phyloP scores from a whole-genome alignment of 768 basidiomycete genomes.

The Tylopilus plumbeoviolaceoides region DNA sequence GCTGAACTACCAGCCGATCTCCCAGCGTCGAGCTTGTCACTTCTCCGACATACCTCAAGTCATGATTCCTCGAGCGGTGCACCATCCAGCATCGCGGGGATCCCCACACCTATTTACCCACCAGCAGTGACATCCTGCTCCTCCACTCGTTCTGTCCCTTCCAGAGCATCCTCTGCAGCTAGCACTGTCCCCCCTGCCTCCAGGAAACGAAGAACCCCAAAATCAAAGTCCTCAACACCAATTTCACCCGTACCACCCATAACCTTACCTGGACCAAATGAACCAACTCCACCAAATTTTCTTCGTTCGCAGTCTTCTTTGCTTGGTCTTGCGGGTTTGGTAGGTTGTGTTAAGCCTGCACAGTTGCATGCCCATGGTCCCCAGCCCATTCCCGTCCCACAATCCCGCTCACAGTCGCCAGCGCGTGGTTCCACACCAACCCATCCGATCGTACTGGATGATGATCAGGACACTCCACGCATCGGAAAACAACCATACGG shows the following conservation, averaged over 20 bases:
- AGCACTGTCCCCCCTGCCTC: background rate
- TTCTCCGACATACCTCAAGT: slow-evolving; percentile 9
- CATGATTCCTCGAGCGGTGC: slow-evolving; percentile 34
- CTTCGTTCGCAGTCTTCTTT: slow-evolving; percentile 70
- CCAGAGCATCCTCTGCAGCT: slow-evolving; percentile 9
- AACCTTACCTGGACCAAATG: slow-evolving; percentile 55
- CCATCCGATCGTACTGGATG: slow-evolving; percentile 72
- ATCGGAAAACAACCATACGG: slow-evolving; percentile 8
- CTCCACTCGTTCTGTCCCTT: slow-evolving; percentile 7
- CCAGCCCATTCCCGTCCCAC: slow-evolving; percentile 20
- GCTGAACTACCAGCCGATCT: slow-evolving; percentile 83
- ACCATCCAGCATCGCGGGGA: slow-evolving; percentile 27
- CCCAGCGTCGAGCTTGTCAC: slow-evolving; percentile 59
- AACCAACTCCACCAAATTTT: slow-evolving; percentile 62
- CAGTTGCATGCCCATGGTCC: slow-evolving; percentile 12
- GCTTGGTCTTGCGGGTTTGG: slow-evolving; percentile 67
- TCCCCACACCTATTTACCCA: background rate
- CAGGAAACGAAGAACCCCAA: slow-evolving; percentile 34
- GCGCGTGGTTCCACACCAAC: slow-evolving; percentile 49
- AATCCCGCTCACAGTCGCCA: slow-evolving; percentile 35
- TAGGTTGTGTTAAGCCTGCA: slow-evolving; percentile 61
- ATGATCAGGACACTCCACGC: slow-evolving; percentile 38
- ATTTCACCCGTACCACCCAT: slow-evolving; percentile 54
- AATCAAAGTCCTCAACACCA: slow-evolving; percentile 39
- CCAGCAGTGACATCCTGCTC: slow-evolving; percentile 11